Evolutionary conservation across 805 yeast genomes (phyloP).

Genomic region (Candida ascalaphidarum): DNA sequence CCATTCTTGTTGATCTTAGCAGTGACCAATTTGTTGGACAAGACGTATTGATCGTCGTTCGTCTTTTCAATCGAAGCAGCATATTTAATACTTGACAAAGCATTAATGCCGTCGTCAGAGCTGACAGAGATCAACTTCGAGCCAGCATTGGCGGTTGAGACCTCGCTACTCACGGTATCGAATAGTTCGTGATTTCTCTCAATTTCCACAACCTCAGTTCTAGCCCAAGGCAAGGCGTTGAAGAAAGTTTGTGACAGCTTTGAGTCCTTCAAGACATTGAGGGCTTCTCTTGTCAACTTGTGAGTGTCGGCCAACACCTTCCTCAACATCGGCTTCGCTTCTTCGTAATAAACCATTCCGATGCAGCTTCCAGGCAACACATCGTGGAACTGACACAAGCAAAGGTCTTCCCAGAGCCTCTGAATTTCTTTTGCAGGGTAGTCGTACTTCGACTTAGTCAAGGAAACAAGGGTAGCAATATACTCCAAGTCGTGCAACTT

Average conservation of each 20-base stretch:
- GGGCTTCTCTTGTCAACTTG: conserved; percentile 42
- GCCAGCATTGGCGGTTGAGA: not conserved
- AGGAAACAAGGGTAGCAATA: conserved; percentile 69
- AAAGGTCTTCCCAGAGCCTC: conserved; percentile 78
- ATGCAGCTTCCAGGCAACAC: conserved; percentile 97
- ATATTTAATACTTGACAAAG: conserved; percentile 14
- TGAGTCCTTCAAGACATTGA: conserved; percentile 10
- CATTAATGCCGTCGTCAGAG: conserved; percentile 9
- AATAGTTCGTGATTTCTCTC: conserved; percentile 6
- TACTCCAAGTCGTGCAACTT: conserved; percentile 80
- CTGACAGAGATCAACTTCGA: conserved; percentile 6
- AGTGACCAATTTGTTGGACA: conserved; percentile 54
- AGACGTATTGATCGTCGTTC: conserved; percentile 32
- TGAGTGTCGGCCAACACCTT: conserved; percentile 47
- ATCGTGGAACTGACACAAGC: conserved; percentile 92
- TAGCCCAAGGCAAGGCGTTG: conserved; percentile 61
- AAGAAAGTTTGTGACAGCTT: conserved; percentile 11
- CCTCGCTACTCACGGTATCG: not conserved
- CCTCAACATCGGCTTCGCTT: conserved; percentile 72
- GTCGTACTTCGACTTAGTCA: conserved; percentile 39
- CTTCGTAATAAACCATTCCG: conserved; percentile 78
- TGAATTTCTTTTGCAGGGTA: conserved; percentile 70
- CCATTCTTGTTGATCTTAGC: conserved; percentile 48
- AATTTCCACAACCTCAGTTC: conserved; percentile 37
- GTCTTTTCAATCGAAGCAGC: conserved; percentile 42